Percentiles rank a stretch among this genome's conserved stretches.
Conservation (phyloP, 164 flowering plant species). For the Magnolia changhungtana region DNA sequence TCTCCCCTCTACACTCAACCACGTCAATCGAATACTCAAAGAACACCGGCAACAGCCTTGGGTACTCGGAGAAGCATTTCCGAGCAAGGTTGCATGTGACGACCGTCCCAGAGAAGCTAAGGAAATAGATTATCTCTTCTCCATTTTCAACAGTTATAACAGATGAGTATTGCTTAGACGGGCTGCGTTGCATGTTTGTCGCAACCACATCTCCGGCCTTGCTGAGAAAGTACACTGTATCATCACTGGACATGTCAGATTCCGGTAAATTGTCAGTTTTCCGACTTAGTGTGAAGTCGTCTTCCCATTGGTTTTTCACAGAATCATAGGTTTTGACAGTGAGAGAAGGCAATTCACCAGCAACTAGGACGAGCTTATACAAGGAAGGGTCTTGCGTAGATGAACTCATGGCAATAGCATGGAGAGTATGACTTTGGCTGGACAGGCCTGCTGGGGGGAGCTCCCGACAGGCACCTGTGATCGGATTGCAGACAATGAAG, state of each 20-base stretch:
- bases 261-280: slow-evolving; percentile 4
- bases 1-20: slow-evolving; percentile 52
- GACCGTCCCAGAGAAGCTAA: slow-evolving; percentile 55
- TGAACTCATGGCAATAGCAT: slow-evolving; percentile 56
- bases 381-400: slow-evolving; percentile 15
- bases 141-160: slow-evolving; percentile 36
- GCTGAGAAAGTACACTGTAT: slow-evolving; percentile 51
- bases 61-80: slow-evolving; percentile 46
- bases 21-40: slow-evolving; percentile 68
- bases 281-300: slow-evolving; percentile 16
- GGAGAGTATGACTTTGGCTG: slow-evolving; percentile 23
- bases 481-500: slow-evolving; percentile 50
- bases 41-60: slow-evolving; percentile 51
- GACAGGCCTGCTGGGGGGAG: slow-evolving; percentile 27
- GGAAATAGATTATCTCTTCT: slow-evolving; percentile 46
- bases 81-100: slow-evolving; percentile 43
- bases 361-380: slow-evolving; percentile 47
- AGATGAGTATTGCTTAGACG: slow-evolving; percentile 66
- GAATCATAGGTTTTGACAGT: slow-evolving; percentile 39
- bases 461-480: slow-evolving; percentile 37
- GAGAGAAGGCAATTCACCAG: slow-evolving; percentile 47
- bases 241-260: slow-evolving; percentile 30
- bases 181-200: slow-evolving; percentile 58
- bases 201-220: slow-evolving; percentile 63
- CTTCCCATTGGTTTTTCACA: slow-evolving; percentile 32